phyloP scores from a whole-genome alignment of 2,329 filamentous ascomycete species.

The Cercospora janseana region DNA sequence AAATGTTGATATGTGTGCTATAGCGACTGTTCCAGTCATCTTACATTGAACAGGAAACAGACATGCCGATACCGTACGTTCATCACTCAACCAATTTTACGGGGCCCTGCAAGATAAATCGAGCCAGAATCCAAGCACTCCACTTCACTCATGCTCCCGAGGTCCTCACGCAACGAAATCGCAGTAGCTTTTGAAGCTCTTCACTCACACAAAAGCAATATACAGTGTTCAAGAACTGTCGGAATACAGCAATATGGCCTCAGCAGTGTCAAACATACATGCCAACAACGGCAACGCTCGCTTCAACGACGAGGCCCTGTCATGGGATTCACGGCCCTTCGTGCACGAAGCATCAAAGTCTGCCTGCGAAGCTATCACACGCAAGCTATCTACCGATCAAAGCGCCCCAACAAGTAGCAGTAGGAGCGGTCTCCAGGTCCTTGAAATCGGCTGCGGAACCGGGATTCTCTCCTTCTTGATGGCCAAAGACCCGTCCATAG shows the following conservation, averaged over 20 bases:
- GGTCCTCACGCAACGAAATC: no score
- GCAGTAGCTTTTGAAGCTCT: no score
- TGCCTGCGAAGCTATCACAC: slow-evolving; percentile 24
- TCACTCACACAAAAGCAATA: not conserved
- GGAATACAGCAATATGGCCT: slow-evolving; percentile 30
- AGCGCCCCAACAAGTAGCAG: not conserved
- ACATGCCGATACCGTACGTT: no score
- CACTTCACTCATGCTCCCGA: no score
- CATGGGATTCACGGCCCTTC: slow-evolving; percentile 30
- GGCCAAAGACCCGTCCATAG: slow-evolving; percentile 19
- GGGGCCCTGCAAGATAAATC: no score
- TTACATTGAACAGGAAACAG: no score
- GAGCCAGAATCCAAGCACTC: no score
- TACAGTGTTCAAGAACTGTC: no score
- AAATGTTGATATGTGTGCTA: not conserved
- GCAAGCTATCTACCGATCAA: slow-evolving; percentile 6
- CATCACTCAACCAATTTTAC: no score
- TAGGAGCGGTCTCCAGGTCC: slow-evolving; percentile 20
- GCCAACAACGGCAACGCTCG: slow-evolving; percentile 22
- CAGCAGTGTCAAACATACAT: slow-evolving; percentile 28
- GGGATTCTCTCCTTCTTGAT: slow-evolving; percentile 30
- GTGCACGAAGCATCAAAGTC: slow-evolving; percentile 28
- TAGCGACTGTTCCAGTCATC: no score
- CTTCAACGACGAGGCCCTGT: slow-evolving; percentile 30
- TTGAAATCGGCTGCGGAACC: slow-evolving; percentile 32